A percentile compares a stretch with the other conserved stretches of the same genome.
phyloP scores from a whole-genome alignment of 225 moss, liverwort and hornwort genomes.

The Physcomitrium patens region DNA sequence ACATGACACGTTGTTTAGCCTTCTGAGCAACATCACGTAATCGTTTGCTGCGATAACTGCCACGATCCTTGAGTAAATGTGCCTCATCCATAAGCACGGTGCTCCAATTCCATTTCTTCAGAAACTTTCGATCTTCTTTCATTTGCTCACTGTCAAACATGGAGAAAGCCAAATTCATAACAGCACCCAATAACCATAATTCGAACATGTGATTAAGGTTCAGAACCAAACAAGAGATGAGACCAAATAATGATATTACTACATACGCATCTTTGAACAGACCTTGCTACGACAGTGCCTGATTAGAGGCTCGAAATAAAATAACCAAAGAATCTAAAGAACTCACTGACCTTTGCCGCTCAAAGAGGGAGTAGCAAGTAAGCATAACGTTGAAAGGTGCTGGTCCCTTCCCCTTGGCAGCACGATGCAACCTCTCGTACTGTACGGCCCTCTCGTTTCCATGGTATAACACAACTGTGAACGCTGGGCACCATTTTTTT shows the following conservation, averaged over 20 bases:
- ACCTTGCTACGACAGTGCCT: background rate
- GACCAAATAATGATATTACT: background rate
- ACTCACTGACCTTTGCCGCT: slow-evolving; percentile 75
- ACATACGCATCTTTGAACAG: background rate
- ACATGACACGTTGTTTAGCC: slow-evolving; percentile 89
- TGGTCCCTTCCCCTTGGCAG: slow-evolving; percentile 55
- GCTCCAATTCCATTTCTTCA: slow-evolving; percentile 93
- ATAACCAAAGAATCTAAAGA: slow-evolving; percentile 4
- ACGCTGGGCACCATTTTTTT: slow-evolving; percentile 94
- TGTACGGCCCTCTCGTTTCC: slow-evolving; percentile 83
- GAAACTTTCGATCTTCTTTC: slow-evolving; percentile 87
- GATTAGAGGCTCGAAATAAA: slow-evolving; percentile 9
- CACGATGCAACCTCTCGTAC: slow-evolving; percentile 74
- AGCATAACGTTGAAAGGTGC: slow-evolving; percentile 95
- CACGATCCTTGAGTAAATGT: slow-evolving; percentile 91
- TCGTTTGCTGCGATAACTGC: slow-evolving; percentile 79
- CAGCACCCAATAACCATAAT: background rate
- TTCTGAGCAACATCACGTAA: slow-evolving; percentile 86
- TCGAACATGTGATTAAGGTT: background rate
- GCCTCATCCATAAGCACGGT: slow-evolving; percentile 98
- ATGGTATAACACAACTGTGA: slow-evolving; percentile 89
- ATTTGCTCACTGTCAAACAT: slow-evolving; percentile 82
- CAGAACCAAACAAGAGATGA: background rate
- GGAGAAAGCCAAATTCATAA: slow-evolving; percentile 14
- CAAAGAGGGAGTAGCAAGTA: slow-evolving; percentile 91